Base-by-base conservation (phyloP, 2,329 filamentous ascomycete species). In the Neofusicoccum parvum region DNA sequence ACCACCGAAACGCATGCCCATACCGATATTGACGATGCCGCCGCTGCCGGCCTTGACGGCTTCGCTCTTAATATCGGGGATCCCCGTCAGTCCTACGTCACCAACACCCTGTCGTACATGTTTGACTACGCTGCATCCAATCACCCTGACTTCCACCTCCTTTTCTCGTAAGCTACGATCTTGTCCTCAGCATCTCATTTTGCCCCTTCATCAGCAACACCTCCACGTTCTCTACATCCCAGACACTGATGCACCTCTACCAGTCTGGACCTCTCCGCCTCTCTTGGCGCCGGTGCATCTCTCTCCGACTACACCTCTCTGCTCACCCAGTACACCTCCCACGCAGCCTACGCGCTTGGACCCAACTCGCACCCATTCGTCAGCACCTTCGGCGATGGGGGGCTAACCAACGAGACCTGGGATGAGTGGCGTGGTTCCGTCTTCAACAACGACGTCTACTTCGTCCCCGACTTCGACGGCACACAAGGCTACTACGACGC, bases 401-500 rank as follows among this genome's bases (percentile, higher is more conserved):
- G 46, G 27, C 66, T 72, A 45, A 43, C 14, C 32, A 67, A 70
- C 12, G 69, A 73, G 56, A 64, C 66, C 17, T 75, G 75, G 73
- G 49, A 60, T 51, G 70, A 65, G 15, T 78, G 77, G 68, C 27
- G 43, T 10, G 56, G 27, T 15, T 10, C 20, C 15, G 41, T 45
- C 7, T 27, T 36, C 39, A 20, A 20, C 15, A 36, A 39, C 5
- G 20, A n/a, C 12, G 45, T 51, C 34, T 79, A 78, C 66, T 73
- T 79, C 11, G 65, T 78, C 17, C 78, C 77, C 6, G 74, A 76
- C 56, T 71, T 71, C 20, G 69, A 66, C 36, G 51, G 41, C 1
- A 69, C 72, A 34, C 54, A 64, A 5, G 72, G 71, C 54, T 79
- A 79, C 67, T 78, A 78, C 64, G 70, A 68, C 51, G 67, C 72